Percentiles rank a stretch among this genome's conserved stretches.
These are phyloP conservation scores for Silene vulgaris DNA, from an alignment of 179 eudicot species.

Conservation along the genomic window DNA sequence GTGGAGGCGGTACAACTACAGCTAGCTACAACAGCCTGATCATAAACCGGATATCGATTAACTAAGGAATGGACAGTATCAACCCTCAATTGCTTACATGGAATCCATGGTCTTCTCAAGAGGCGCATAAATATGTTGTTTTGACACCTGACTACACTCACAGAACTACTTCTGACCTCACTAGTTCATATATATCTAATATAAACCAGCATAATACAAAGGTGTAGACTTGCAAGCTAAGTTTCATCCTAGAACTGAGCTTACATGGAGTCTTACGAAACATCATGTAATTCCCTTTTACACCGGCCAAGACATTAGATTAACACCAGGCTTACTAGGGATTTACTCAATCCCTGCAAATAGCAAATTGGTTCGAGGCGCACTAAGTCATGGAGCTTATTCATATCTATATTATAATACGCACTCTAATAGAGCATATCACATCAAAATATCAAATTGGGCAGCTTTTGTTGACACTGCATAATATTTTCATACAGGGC, in stretches of 20 bases:
- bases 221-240: neutral
- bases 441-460: too few relatives aligned
- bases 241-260: neutral
- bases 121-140: neutral
- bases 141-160: neutral
- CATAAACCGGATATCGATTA: neutral
- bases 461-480: neutral
- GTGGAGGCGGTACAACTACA: neutral
- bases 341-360: neutral
- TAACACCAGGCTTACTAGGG: neutral
- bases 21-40: constrained; percentile 5
- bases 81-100: neutral
- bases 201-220: neutral
- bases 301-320: neutral
- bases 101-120: neutral
- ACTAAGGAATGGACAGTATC: neutral
- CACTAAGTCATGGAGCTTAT: neutral
- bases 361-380: neutral
- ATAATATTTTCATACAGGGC: neutral
- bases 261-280: neutral
- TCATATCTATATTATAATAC: neutral
- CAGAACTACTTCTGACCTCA: neutral
- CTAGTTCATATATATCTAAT: neutral
- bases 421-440: too few relatives aligned
- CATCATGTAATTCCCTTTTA: neutral